Percentiles rank a stretch among this genome's conserved stretches.
Evolutionary conservation across 2,329 filamentous ascomycete species (phyloP).

Genomic region (Chaetomium strumarium): DNA sequence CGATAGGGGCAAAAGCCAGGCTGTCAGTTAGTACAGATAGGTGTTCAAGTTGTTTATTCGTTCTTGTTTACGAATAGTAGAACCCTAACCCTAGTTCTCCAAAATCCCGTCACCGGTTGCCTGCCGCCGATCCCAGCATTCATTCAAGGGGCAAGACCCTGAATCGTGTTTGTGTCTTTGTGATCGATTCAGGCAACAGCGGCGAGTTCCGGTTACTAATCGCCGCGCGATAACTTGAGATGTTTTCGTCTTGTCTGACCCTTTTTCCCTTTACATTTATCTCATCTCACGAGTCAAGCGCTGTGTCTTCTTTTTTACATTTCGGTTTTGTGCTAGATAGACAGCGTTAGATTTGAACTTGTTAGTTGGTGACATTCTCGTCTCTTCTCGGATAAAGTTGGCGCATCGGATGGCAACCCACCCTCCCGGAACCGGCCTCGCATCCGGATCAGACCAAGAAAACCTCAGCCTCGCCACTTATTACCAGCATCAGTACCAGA

Average conservation of each 20-base stretch:
- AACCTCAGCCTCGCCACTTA: conserved; percentile 18
- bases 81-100: too few relatives aligned
- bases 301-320: neutral
- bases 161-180: too few relatives aligned
- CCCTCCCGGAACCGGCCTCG: neutral
- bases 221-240: neutral
- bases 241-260: neutral
- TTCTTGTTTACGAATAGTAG: too few relatives aligned
- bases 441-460: neutral
- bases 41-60: too few relatives aligned
- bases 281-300: neutral
- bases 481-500: conserved; percentile 31
- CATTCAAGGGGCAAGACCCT: too few relatives aligned
- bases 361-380: neutral
- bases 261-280: neutral
- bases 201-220: neutral
- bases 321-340: neutral
- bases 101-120: too few relatives aligned
- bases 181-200: neutral
- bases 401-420: conserved; percentile 1
- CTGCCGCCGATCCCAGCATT: too few relatives aligned
- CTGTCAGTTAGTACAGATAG: too few relatives aligned
- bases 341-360: neutral
- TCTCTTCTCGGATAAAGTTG: neutral
- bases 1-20: too few relatives aligned